Evolutionary conservation across 371 early-diverging fungal species (phyloP), one percentile per base, ranked within the genome.

Genomic region (Lichtheimia hyalospora): DNA sequence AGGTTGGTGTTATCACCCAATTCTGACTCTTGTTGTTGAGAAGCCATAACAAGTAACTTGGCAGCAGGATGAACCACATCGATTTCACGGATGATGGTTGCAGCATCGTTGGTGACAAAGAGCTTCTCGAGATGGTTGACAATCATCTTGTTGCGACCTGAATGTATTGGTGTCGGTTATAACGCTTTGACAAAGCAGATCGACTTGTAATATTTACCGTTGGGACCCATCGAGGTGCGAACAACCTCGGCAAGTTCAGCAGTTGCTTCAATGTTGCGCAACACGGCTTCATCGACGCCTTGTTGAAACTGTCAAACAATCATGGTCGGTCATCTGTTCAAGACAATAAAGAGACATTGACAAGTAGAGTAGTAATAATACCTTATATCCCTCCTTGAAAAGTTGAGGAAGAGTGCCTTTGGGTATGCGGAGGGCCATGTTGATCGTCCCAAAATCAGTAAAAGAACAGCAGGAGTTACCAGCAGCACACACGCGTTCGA

Each of bases 51-150:
- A 40, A 99, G 71, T 34, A 99, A 77, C 79, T 95, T 95, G 39
- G 98, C 99, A 20, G 99, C 99, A 27, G 99, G 99, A 81, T 99
- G 99, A 21, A 94, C 91, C 49, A 99, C 97, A 63, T 99, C 97
- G 57, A 99, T 84, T 67, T 97, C 97, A 66, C 93, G 91, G 70
- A 99, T 92, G 69, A 99, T 99, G 54, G 99, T 99, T 20, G 99
- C 99, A 48, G 99, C 99, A 82, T 99, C 99, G 79, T 92, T 97
- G 16, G 99, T 99, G 52, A 99, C 97, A 72, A 99, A 93, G 53
- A 99, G 85, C 78, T 96, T 96, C 65, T 96, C 97, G 67, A 97
- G 81, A 75, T 96, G 96, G 71, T 97, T 98, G 74, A 99, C 92
- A 66, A 99, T 96, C 91, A 99, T 96, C 82, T 99, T 99, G 85